These are phyloP conservation scores for Erythrophleum fordii DNA, from an alignment of 306 rosid genomes.

Conservation along the genomic window DNA sequence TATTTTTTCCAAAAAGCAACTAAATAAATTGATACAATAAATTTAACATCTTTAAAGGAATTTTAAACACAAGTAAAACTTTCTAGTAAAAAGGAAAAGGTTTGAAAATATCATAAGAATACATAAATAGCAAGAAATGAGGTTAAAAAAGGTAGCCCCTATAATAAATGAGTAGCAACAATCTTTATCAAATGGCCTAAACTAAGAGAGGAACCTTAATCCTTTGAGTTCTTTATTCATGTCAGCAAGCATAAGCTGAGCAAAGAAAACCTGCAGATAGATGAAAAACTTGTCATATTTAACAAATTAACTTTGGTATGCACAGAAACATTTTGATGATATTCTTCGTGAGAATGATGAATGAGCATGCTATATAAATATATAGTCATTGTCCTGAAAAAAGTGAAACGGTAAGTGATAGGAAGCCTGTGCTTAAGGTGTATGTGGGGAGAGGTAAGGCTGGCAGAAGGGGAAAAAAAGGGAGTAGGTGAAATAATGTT, in stretches of 20 bases:
- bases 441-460: too few species aligned
- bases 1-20: neutral
- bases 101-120: conserved; percentile 13
- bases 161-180: conserved; percentile 29
- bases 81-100: neutral
- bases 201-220: conserved; percentile 69
- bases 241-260: conserved; percentile 95
- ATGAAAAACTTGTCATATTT: conserved; percentile 39
- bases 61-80: neutral
- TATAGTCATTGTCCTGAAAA: conserved; percentile 3
- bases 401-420: too few species aligned
- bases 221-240: conserved; percentile 98
- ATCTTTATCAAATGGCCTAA: conserved; percentile 36
- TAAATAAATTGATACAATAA: neutral
- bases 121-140: conserved; percentile 28
- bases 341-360: conserved; percentile 3
- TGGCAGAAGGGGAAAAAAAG: too few species aligned
- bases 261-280: conserved; percentile 91
- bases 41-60: neutral
- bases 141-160: conserved; percentile 15
- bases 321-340: conserved; percentile 6
- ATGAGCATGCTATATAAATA: neutral
- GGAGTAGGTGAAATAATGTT: too few species aligned
- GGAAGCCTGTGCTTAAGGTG: too few species aligned
- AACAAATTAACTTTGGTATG: conserved; percentile 32